Evolutionary conservation across 2,329 filamentous ascomycete species (phyloP).

Genomic region (Verticillium isaacii): DNA sequence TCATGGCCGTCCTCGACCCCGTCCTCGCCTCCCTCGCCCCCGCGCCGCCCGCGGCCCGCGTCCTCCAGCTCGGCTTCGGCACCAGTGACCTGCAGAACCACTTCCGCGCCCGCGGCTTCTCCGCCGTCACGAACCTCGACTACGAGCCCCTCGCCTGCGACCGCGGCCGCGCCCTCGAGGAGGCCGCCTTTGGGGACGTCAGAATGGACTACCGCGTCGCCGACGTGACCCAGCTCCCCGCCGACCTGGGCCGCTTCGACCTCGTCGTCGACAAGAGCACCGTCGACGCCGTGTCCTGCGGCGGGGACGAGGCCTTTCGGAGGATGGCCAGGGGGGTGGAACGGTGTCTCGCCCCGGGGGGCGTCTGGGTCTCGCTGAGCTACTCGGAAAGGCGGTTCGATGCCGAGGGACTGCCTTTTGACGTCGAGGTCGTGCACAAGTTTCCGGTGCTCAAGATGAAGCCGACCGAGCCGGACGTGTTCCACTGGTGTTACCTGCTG

Average conservation of each 20-base stretch:
- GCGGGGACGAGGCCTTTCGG: constrained; percentile 28
- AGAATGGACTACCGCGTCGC: constrained; percentile 36
- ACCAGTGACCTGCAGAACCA: constrained; percentile 46
- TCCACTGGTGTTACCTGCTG: constrained; percentile 39
- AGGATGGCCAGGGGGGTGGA: constrained; percentile 33
- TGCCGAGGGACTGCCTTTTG: constrained; percentile 30
- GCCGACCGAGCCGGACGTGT: constrained; percentile 40
- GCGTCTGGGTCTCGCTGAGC: constrained; percentile 43
- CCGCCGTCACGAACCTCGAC: constrained; percentile 41
- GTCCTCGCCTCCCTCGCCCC: constrained; percentile 22
- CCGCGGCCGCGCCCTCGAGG: constrained; percentile 35
- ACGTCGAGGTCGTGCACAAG: constrained; percentile 34
- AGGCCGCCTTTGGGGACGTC: constrained; percentile 36
- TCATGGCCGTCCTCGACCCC: constrained; percentile 34
- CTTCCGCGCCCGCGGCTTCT: constrained; percentile 36
- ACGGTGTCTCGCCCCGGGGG: constrained; percentile 26
- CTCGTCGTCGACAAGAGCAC: constrained; percentile 46
- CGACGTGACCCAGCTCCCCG: constrained; percentile 35
- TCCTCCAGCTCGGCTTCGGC: constrained; percentile 44
- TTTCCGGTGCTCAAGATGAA: constrained; percentile 34
- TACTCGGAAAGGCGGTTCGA: constrained; percentile 38
- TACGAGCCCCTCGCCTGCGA: constrained; percentile 43
- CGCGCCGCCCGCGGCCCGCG: constrained; percentile 10
- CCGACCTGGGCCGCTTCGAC: constrained; percentile 24
- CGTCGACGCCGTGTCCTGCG: constrained; percentile 42